A percentile compares a stretch with the other conserved stretches of the same genome.
These are phyloP conservation scores for Fusarium nanum DNA, from an alignment of 2,329 filamentous ascomycete genomes.

Conservation along the genomic window DNA sequence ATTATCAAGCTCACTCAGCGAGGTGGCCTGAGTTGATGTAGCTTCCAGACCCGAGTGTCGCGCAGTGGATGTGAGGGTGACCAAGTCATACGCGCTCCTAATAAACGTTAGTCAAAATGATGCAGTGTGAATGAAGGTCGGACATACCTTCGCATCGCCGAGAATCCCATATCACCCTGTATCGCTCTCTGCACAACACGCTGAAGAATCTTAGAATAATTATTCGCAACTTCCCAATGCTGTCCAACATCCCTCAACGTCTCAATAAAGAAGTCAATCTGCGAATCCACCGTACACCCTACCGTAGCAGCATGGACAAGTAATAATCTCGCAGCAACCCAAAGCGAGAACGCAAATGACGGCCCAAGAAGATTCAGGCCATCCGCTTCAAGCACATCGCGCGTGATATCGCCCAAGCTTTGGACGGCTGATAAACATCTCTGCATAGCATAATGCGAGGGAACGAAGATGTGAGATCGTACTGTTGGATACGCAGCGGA, in stretches of 20 bases:
- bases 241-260: slow-evolving; percentile 56
- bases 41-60: slow-evolving; percentile 54
- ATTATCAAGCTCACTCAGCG: slow-evolving; percentile 56
- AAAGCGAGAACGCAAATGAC: slow-evolving; percentile 59
- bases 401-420: slow-evolving; percentile 57
- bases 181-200: slow-evolving; percentile 54
- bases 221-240: slow-evolving; percentile 58
- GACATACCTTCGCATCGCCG: slow-evolving; percentile 54
- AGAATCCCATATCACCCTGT: slow-evolving; percentile 53
- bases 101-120: too few species aligned
- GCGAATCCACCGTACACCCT: slow-evolving; percentile 52
- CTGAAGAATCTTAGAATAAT: slow-evolving; percentile 56
- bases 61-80: slow-evolving; percentile 51
- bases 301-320: slow-evolving; percentile 56
- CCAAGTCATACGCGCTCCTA: slow-evolving; percentile 56
- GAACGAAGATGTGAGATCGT: slow-evolving; percentile 56
- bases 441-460: slow-evolving; percentile 59
- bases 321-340: slow-evolving; percentile 56
- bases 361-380: slow-evolving; percentile 57
- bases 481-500: slow-evolving; percentile 57
- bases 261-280: slow-evolving; percentile 59
- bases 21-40: slow-evolving; percentile 54
- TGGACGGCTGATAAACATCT: slow-evolving; percentile 58
- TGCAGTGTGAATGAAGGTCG: too few species aligned
- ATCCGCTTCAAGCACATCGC: slow-evolving; percentile 58